phyloP scores from a whole-genome alignment of 257 asterid genomes.

The Mentha longifolia region DNA sequence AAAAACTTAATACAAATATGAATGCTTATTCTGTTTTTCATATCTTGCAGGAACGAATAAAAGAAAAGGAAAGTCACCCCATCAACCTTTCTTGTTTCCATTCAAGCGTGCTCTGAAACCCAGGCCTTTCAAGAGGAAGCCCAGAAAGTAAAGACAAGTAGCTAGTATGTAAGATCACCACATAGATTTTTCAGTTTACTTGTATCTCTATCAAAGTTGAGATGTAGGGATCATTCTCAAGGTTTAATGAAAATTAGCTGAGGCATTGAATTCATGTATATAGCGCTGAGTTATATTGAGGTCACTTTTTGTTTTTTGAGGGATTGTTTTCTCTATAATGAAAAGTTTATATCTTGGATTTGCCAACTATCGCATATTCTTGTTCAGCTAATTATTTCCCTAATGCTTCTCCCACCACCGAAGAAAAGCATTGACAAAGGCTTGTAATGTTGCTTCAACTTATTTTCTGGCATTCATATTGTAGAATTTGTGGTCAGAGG shows the following conservation, averaged over 20 bases:
- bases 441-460: background rate
- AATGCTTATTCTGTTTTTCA: conserved; percentile 17
- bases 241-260: conserved; percentile 18
- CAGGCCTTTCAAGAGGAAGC: conserved; percentile 54
- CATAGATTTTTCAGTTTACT: conserved; percentile 11
- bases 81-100: conserved; percentile 52
- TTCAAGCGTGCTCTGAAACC: conserved; percentile 59
- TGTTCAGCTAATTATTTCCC: background rate
- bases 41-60: conserved; percentile 46
- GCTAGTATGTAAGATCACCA: conserved; percentile 38
- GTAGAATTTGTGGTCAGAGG: conserved; percentile 1
- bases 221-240: conserved; percentile 29
- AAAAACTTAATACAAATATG: background rate
- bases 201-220: conserved; percentile 18
- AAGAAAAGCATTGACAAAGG: background rate
- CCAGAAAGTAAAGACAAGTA: conserved; percentile 43
- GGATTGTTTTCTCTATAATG: background rate
- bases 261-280: conserved; percentile 26
- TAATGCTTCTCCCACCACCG: background rate
- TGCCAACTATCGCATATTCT: conserved; percentile 2
- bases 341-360: conserved; percentile 22
- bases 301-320: background rate
- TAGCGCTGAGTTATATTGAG: conserved; percentile 11
- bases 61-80: conserved; percentile 48
- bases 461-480: background rate